These are phyloP conservation scores for Mollisia scopiformis DNA, from an alignment of 2,329 filamentous ascomycete species.

Conservation along the genomic window DNA sequence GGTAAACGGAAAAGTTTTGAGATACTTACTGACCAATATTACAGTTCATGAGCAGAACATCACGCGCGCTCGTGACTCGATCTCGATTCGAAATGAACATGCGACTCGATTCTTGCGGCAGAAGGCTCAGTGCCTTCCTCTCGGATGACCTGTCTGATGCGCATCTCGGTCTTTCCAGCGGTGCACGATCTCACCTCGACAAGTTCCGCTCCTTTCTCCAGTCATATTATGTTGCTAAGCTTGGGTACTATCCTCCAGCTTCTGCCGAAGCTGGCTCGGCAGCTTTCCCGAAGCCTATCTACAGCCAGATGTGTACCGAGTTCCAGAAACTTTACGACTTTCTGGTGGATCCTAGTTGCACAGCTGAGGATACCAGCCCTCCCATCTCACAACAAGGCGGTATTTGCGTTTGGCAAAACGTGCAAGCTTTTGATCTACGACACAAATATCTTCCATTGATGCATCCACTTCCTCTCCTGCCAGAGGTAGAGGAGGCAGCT, in stretches of 20 bases:
- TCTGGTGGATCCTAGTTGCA: conserved; percentile 65
- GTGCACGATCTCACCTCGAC: conserved; percentile 68
- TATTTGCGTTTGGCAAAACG: conserved; percentile 69
- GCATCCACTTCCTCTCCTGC: conserved; percentile 70
- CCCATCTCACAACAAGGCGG: conserved; percentile 64
- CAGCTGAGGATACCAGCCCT: conserved; percentile 42
- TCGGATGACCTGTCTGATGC: conserved; percentile 70
- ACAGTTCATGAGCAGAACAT: conserved; percentile 53
- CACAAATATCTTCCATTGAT: conserved; percentile 62
- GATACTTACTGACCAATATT: conserved; percentile 9
- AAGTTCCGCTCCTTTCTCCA: conserved; percentile 72
- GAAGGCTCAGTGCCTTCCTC: conserved; percentile 67
- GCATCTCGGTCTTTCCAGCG: conserved; percentile 64
- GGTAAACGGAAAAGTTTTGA: not conserved
- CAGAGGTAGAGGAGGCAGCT: conserved; percentile 37
- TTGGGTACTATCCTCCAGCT: conserved; percentile 73
- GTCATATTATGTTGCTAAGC: conserved; percentile 65
- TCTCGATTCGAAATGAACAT: conserved; percentile 67
- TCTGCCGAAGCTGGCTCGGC: conserved; percentile 43
- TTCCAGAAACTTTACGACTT: conserved; percentile 73
- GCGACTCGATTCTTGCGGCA: conserved; percentile 59
- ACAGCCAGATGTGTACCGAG: conserved; percentile 66
- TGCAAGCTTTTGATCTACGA: conserved; percentile 66
- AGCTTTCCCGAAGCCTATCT: conserved; percentile 60
- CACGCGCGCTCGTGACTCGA: conserved; percentile 66